These are phyloP conservation scores for Solanum pinnatisectum DNA, from an alignment of 257 asterid species.

Conservation along the genomic window DNA sequence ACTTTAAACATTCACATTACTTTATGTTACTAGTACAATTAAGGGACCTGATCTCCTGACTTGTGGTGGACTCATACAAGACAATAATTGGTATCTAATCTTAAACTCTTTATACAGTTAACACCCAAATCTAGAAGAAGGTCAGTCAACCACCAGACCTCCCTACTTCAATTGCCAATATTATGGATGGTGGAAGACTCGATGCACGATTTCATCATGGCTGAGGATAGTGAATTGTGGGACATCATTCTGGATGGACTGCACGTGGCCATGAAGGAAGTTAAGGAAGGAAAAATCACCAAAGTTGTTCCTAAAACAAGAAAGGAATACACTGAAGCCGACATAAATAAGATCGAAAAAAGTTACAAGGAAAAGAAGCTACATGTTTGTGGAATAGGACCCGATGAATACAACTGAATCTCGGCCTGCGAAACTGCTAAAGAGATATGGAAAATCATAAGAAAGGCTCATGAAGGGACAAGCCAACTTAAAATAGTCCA, in stretches of 20 bases:
- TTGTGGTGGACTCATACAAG: background rate
- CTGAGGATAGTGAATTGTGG: background rate
- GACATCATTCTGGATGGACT: background rate
- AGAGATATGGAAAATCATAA: background rate
- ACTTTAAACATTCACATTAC: no score
- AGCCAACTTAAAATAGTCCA: background rate
- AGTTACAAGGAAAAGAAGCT: background rate
- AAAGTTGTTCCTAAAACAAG: background rate
- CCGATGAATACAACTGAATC: background rate
- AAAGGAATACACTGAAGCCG: background rate
- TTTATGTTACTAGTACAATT: no score
- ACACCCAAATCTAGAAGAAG: background rate
- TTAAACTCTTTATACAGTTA: no score
- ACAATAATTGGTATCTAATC: no score
- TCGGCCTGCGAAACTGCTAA: background rate
- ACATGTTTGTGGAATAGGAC: background rate
- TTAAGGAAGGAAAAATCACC: background rate
- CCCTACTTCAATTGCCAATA: background rate
- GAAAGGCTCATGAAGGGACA: background rate
- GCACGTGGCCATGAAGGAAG: background rate
- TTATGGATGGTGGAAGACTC: background rate
- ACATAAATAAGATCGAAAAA: no score
- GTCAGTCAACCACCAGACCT: background rate
- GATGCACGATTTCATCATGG: background rate
- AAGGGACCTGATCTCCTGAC: background rate